Evolutionary conservation across 1,139 yeast species (phyloP).

Genomic region (Spathaspora sp.): DNA sequence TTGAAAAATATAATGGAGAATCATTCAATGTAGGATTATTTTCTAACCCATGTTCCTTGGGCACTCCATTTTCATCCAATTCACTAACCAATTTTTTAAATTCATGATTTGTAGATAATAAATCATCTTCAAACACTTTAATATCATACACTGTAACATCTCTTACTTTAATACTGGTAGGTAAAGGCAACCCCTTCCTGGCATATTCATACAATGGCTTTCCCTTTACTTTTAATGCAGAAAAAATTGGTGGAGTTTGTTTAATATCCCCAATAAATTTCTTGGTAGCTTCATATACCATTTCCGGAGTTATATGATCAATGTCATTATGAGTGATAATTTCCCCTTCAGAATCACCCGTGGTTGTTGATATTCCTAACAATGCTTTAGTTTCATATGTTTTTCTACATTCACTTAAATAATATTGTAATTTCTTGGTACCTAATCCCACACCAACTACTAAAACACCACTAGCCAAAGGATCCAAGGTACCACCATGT

Average conservation of each 20-base stretch:
- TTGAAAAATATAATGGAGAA: slow-evolving; percentile 58
- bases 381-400: slow-evolving; percentile 82
- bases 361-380: slow-evolving; percentile 87
- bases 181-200: slow-evolving; percentile 81
- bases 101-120: slow-evolving; percentile 54
- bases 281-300: slow-evolving; percentile 48
- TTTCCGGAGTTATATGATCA: slow-evolving; percentile 57
- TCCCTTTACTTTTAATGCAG: slow-evolving; percentile 94
- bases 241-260: slow-evolving; percentile 94
- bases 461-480: slow-evolving; percentile 88
- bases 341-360: slow-evolving; percentile 92
- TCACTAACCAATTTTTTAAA: slow-evolving; percentile 52
- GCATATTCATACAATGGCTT: slow-evolving; percentile 94
- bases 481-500: slow-evolving; percentile 97
- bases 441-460: slow-evolving; percentile 91
- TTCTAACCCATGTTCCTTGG: slow-evolving; percentile 44
- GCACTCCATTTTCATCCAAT: slow-evolving; percentile 51
- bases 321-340: slow-evolving; percentile 58
- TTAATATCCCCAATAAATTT: slow-evolving; percentile 75
- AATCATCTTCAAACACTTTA: slow-evolving; percentile 51
- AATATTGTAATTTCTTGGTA: slow-evolving; percentile 74
- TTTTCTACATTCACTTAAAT: slow-evolving; percentile 70
- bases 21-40: slow-evolving; percentile 64
- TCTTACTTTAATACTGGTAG: slow-evolving; percentile 75
- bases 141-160: slow-evolving; percentile 62